phyloP scores from a whole-genome alignment of 2,329 filamentous ascomycete species.

The Fusarium armeniacum region DNA sequence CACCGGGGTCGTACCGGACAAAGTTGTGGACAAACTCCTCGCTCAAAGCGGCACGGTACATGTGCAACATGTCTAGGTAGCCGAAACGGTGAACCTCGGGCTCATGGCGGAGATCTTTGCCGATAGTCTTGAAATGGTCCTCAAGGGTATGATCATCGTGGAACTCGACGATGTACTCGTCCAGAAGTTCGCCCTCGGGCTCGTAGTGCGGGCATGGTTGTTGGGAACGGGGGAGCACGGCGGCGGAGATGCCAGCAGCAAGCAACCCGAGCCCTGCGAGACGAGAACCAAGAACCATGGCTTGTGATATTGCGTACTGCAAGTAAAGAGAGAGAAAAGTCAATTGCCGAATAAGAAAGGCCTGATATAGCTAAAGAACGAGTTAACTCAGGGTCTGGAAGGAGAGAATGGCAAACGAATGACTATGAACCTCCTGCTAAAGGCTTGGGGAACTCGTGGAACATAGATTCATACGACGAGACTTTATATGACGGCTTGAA shows the following conservation, averaged over 20 bases:
- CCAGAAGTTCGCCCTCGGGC: no score
- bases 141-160: no score
- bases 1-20: no score
- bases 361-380: constrained; percentile 4
- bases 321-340: background rate
- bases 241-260: constrained; percentile 7
- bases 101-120: no score
- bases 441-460: background rate
- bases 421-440: background rate
- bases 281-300: constrained; percentile 13
- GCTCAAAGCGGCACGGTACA: no score
- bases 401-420: constrained; percentile 2
- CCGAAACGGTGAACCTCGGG: no score
- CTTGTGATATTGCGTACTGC: background rate
- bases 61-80: no score
- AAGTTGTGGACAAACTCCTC: no score
- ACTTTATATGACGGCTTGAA: constrained; percentile 7
- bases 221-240: constrained; percentile 11
- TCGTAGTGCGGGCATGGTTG: background rate
- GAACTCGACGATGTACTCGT: no score
- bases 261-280: constrained; percentile 4
- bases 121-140: no score
- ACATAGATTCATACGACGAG: background rate
- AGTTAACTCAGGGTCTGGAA: background rate
- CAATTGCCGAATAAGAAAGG: background rate